Evolutionary conservation across 1,284 basidiomycete species (phyloP), one percentile per base, ranked within the genome.

Genomic region (Clitocybe nebularis): DNA sequence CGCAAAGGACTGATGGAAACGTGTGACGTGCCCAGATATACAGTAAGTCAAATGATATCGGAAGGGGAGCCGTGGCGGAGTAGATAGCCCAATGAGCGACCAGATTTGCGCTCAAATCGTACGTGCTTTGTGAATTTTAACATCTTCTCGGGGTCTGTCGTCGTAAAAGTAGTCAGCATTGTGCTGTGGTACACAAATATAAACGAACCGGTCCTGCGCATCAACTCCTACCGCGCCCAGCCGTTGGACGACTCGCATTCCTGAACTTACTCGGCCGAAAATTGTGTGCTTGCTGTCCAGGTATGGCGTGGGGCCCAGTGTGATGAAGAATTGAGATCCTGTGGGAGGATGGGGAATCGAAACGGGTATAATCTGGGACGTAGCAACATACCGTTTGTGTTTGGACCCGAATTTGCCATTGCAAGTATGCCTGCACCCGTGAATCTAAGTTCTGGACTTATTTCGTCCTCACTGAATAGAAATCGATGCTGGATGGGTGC

Each of bases 291-390:
- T 97, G 56, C 84, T 89, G 57, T 95, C 89, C 29, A 96, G 72
- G 65, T 79, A 96, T 0, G 93, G 93, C 36, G 93, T 95, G 5
- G 93, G 93, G 1, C 79, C 83, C 21, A 95, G 77, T 0, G 89
- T 88, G 51, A 96, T 74, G 66, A 96, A 96, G 68, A 96, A 96
- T 62, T 96, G 93, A 1, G 89, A 93, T n/a, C 89, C 91, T 92
- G 55, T 40, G 44, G 39, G 45, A 46, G 26, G 41, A 20, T 39
- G 17, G 32, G 22, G 41, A 16, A 26, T 36, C 19, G 28, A 45
- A 17, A 45, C 14, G 41, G 36, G 29, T 29, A 28, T 39, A 36
- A 44, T 19, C 24, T 39, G n/a, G 39, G 43, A 37, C 26, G 11
- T 35, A n/a, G 23, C 16, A 22, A 59, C 75, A 39, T 46, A 84